Base-by-base conservation (phyloP, 352 stramenopile genomes). In the Globisporangium splendens region DNA sequence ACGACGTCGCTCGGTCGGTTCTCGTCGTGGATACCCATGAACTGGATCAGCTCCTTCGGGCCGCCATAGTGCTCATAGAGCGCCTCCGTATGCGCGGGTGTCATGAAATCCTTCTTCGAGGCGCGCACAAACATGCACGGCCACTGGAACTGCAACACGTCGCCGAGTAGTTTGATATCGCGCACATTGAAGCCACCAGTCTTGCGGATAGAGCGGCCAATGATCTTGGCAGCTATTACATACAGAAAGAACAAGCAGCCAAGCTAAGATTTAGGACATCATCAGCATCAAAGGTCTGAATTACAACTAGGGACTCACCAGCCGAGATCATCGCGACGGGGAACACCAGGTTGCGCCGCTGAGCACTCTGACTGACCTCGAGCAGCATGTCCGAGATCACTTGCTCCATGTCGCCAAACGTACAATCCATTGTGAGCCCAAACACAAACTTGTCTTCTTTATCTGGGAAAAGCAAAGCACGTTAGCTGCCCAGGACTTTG, bases 81-180 rank as follows among this genome's bases (percentile, higher is more conserved):
- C 12, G 68, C 53, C 52, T 67, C 66, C 15, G 83, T 77, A 24
- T 91, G 81, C 11, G 74, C 62, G 18, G 83, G 83, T 12, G 65
- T 75, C 42, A 93, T 86, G 38, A 93, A 93, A 52, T 91, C 83
- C 31, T 86, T 84, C 66, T 88, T 84, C 0, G 69, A 83, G 14
- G 76, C 75, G 41, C 72, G 86, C 31, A 89, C 65, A 63, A 93
- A 93, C 15, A 89, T 52, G 20, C 83, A 89, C 2, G 83, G 73
- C 14, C 82, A 53, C 33, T 54, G 66, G 49, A 89, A 77, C 11
- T 62, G 56, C 31, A 62, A 54, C 12, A 70, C 75, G 18, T 67
- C 63, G 35, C 81, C 71, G 22, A 93, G 59, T 31, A 89, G 60
- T 12, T 64, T 58, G 8, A 91, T 68, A 54, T 91, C 80, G 2